Conservation (phyloP, 306 rosid genomes). For the Trifolium fragiferum region DNA sequence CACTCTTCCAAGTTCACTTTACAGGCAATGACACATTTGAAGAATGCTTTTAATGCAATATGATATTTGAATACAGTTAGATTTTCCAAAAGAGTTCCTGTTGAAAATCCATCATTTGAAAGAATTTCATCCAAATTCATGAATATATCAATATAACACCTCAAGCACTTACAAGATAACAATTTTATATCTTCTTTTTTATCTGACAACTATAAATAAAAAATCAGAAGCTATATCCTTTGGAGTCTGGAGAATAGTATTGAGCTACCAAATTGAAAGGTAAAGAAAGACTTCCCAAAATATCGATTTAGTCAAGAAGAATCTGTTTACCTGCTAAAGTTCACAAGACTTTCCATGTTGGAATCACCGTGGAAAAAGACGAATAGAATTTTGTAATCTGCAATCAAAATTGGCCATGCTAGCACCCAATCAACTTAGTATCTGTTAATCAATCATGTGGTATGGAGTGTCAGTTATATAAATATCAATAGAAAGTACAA, state of each 20-base stretch:
- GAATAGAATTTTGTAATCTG: neutral
- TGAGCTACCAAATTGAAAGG: neutral
- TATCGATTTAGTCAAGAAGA: neutral
- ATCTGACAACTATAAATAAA: neutral
- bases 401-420: slow-evolving; percentile 32
- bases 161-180: neutral
- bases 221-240: slow-evolving; percentile 6
- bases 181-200: slow-evolving; percentile 11
- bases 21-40: neutral
- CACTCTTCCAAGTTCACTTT: neutral
- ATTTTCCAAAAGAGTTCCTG: neutral
- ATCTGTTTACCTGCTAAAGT: slow-evolving; percentile 39
- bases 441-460: slow-evolving; percentile 43
- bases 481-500: neutral
- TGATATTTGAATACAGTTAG: neutral
- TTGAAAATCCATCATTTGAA: slow-evolving; percentile 10
- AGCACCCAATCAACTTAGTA: slow-evolving; percentile 54
- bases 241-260: slow-evolving; percentile 17
- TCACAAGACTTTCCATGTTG: slow-evolving; percentile 21
- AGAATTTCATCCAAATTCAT: slow-evolving; percentile 1
- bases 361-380: slow-evolving; percentile 29
- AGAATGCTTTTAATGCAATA: neutral
- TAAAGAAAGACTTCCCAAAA: slow-evolving; percentile 3
- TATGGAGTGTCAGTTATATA: slow-evolving; percentile 4
- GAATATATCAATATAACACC: neutral